These are phyloP conservation scores for Coemansia sp. DNA, from an alignment of 192 early-diverging fungal species.

Conservation along the genomic window DNA sequence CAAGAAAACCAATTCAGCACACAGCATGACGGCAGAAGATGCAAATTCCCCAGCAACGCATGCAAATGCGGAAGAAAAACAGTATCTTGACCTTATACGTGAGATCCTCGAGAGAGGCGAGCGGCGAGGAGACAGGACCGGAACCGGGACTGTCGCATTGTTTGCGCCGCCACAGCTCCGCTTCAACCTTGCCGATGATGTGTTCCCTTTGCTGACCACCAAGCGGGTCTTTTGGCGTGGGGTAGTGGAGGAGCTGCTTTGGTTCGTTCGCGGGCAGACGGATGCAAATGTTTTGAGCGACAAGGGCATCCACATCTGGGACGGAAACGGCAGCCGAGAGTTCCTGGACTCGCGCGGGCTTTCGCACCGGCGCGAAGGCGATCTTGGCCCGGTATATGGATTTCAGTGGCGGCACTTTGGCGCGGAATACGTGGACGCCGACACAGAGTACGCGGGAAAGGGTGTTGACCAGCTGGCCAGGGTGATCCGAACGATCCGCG, in stretches of 20 bases:
- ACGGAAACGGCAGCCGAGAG: conserved; percentile 88
- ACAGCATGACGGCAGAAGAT: conserved; percentile 12
- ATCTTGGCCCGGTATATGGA: conserved; percentile 95
- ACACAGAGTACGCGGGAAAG: conserved; percentile 84
- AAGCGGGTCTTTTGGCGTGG: conserved; percentile 91
- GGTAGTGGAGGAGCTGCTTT: conserved; percentile 92
- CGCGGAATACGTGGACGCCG: conserved; percentile 78
- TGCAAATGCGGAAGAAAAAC: conserved; percentile 67
- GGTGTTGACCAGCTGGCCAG: conserved; percentile 93
- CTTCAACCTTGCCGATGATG: conserved; percentile 73
- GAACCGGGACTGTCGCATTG: conserved; percentile 77
- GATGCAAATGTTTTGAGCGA: conserved; percentile 73
- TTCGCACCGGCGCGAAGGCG: conserved; percentile 73
- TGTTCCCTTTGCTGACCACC: conserved; percentile 89
- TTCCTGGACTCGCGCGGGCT: conserved; percentile 87
- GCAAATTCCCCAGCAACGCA: background rate
- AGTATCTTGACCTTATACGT: conserved; percentile 81
- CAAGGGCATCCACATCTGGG: conserved; percentile 81
- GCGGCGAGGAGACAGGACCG: conserved; percentile 83
- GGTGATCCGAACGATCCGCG: conserved; percentile 82
- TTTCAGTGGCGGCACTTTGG: conserved; percentile 99
- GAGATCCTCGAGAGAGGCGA: conserved; percentile 74
- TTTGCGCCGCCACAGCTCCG: conserved; percentile 88
- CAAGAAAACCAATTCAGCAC: background rate
- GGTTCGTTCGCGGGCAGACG: conserved; percentile 92